Percentiles rank a stretch among this genome's conserved stretches.
Conservation (phyloP, 208 protist genomes). For the Tritrichomonas musculus region DNA sequence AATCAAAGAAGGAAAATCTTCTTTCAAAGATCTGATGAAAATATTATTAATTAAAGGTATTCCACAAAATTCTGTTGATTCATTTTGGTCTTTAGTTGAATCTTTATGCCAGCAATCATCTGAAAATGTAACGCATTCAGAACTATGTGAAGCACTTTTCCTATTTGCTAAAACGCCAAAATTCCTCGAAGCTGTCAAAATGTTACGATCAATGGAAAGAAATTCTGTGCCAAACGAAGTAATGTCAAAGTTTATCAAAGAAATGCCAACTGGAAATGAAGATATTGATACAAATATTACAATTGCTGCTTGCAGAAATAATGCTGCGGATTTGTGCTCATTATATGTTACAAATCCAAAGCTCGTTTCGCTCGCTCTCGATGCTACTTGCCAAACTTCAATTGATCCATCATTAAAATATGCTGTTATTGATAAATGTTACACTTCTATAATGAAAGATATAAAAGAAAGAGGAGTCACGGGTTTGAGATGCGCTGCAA, state of each 20-base stretch:
- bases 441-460: not conserved
- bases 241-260: not conserved
- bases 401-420: not conserved
- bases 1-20: not conserved
- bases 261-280: not conserved
- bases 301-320: not conserved
- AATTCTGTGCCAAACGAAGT: not conserved
- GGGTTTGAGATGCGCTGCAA: not conserved
- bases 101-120: not conserved
- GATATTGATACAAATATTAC: not conserved
- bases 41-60: not conserved
- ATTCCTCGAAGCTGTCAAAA: not conserved
- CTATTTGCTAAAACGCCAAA: not conserved
- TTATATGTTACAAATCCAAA: not conserved
- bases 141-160: not conserved
- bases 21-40: not conserved
- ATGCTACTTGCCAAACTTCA: not conserved
- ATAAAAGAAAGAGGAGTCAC: no score
- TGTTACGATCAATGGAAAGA: not conserved
- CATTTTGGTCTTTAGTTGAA: not conserved
- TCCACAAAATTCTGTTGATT: not conserved
- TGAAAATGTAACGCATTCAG: not conserved
- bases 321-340: not conserved
- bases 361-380: not conserved
- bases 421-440: not conserved